Base-by-base conservation (phyloP, 768 basidiomycete species). In the Fibroporia radiculosa region DNA sequence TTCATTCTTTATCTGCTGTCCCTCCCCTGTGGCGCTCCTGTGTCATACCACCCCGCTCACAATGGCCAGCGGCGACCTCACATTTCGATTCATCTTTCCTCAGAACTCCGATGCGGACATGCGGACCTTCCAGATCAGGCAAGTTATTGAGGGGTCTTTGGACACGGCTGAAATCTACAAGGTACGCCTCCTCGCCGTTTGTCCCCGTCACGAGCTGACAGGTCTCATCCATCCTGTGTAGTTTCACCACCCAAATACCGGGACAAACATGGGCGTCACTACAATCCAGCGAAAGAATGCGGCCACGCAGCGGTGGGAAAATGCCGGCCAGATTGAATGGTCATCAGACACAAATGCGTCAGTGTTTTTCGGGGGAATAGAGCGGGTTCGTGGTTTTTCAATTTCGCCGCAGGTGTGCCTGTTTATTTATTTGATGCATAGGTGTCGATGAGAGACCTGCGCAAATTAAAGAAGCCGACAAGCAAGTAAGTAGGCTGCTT, bases 301-400 rank as follows among this genome's bases (percentile, higher is more conserved):
- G 10, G 54, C 52, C 6, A 75, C 72, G 1, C 42, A 57, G 13
- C 52, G 64, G 16, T 77, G 73, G 51, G 77, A 80, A 55, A 66
- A 66, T 14, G 76, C 75, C 2, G 78, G 78, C 3, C 61, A 70
- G 27, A 70, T 80, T 45, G 70, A 74, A 39, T 80, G 77, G 77
- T 58, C 60, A 32, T 71, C 73, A 3, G 60, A 63, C 38, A 59
- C 61, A 38, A 72, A 68, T 40, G 72, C 69, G 5, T 68, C 57
- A 0, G 66, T 75, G 7, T 64, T 67, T 49, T 77, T 77, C 53
- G 78, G 77, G 6, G 54, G 41, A 5, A 48, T 71, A 14, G 67
- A 71, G 20, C 66, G 71, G 62, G 74, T 74, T 54, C 40, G 23
- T 20, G 25, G 10, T 48, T n/a, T n/a, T n/a, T n/a, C n/a, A n/a